Percentiles rank a stretch among this genome's conserved stretches.
phyloP scores from a whole-genome alignment of 768 basidiomycete species.

The Pleurotus pulmonarius region DNA sequence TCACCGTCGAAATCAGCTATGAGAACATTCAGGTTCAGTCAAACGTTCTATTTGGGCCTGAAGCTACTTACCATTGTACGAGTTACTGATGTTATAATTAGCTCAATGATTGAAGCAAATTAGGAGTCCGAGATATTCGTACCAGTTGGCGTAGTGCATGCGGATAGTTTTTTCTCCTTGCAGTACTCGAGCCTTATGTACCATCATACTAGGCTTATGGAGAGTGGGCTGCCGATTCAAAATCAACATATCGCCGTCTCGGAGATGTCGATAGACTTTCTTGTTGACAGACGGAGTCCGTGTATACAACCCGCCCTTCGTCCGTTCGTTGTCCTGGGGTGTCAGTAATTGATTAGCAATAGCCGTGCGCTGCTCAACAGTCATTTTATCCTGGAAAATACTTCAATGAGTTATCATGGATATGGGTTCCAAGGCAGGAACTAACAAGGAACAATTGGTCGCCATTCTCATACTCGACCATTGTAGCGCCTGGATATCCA shows the following conservation, averaged over 20 bases:
- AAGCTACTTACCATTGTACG: constrained; percentile 78
- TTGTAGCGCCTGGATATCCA: constrained; percentile 87
- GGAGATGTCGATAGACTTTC: constrained; percentile 94
- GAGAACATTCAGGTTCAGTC: neutral
- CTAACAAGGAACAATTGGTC: constrained; percentile 77
- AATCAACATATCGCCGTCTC: constrained; percentile 92
- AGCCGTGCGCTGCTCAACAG: constrained; percentile 86
- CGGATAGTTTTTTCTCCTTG: constrained; percentile 98
- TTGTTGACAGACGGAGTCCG: constrained; percentile 84
- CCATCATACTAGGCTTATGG: constrained; percentile 99
- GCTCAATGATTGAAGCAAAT: neutral
- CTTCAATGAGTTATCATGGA: neutral
- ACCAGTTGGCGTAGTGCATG: constrained; percentile 99
- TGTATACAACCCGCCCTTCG: constrained; percentile 61
- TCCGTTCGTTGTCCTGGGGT: constrained; percentile 73
- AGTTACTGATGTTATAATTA: constrained; percentile 60
- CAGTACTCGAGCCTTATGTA: constrained; percentile 86
- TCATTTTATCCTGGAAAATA: constrained; percentile 67
- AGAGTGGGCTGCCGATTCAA: constrained; percentile 97
- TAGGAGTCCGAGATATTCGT: constrained; percentile 15
- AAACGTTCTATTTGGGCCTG: no score
- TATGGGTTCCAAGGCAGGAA: neutral
- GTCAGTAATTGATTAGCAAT: constrained; percentile 95
- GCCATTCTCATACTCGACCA: constrained; percentile 96
- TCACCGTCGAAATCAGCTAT: constrained; percentile 92